Evolutionary conservation across 1,284 basidiomycete species (phyloP).

Genomic region (Boletus nobilissimus): DNA sequence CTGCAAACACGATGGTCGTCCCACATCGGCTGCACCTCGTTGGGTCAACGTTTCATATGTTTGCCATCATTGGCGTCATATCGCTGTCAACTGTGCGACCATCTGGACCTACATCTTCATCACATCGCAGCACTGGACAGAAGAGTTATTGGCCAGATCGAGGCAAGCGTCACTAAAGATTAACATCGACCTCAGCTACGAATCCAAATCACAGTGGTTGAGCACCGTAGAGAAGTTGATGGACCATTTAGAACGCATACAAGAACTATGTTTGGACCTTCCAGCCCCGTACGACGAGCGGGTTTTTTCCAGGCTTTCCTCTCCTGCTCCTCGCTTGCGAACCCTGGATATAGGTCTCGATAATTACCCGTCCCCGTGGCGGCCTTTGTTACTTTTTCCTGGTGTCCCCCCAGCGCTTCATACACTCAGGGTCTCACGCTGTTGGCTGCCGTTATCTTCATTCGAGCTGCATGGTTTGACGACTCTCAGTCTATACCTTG

Average conservation of each 20-base stretch:
- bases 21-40: neutral
- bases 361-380: too few species aligned
- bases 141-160: slow-evolving; percentile 48
- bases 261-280: slow-evolving; percentile 19
- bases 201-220: neutral
- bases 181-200: neutral
- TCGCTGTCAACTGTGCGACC: slow-evolving; percentile 36
- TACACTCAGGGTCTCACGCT: too few species aligned
- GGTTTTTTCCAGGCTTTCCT: too few species aligned
- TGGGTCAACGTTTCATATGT: slow-evolving; percentile 46
- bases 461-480: too few species aligned
- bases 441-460: too few species aligned
- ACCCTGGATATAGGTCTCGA: too few species aligned
- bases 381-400: too few species aligned
- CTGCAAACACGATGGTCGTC: neutral
- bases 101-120: slow-evolving; percentile 27
- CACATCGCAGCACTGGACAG: slow-evolving; percentile 37
- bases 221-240: slow-evolving; percentile 26
- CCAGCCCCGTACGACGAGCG: neutral
- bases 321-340: too few species aligned
- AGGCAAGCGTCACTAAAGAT: slow-evolving; percentile 44
- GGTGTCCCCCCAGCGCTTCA: too few species aligned
- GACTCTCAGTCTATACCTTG: too few species aligned
- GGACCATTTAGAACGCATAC: slow-evolving; percentile 32
- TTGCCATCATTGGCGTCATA: slow-evolving; percentile 18